A percentile compares a stretch with the other conserved stretches of the same genome.
Evolutionary conservation across 768 basidiomycete species (phyloP).

Genomic region (Dioszegia crocea): DNA sequence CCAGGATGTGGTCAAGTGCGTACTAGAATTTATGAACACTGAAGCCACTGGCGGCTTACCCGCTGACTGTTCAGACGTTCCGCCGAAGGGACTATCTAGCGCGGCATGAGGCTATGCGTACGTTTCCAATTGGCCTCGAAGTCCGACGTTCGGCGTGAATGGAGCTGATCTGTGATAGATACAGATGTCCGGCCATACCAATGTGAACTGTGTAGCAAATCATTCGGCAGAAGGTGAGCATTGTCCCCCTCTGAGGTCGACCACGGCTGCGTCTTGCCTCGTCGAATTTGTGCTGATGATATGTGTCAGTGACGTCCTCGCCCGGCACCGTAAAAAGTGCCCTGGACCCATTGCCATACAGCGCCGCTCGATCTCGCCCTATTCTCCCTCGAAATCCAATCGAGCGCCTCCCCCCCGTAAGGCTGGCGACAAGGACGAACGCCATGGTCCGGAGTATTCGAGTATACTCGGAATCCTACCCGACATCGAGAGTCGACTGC

Average conservation of each 20-base stretch:
- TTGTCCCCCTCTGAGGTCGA: background rate
- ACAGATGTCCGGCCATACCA: background rate
- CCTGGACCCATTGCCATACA: background rate
- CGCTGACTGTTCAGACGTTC: background rate
- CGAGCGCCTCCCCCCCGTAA: too few relatives aligned
- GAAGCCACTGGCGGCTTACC: too few relatives aligned
- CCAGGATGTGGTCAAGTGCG: background rate
- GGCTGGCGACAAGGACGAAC: background rate
- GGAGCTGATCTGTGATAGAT: background rate
- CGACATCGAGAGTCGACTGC: background rate
- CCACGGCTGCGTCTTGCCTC: too few relatives aligned
- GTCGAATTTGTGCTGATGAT: too few relatives aligned
- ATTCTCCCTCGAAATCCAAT: too few relatives aligned
- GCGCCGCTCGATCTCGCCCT: too few relatives aligned
- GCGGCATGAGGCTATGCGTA: conserved; percentile 4
- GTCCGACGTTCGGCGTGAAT: background rate
- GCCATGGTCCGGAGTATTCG: background rate
- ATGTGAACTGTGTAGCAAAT: background rate
- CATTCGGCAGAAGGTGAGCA: background rate
- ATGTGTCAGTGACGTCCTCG: background rate
- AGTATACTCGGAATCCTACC: background rate
- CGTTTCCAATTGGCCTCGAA: background rate
- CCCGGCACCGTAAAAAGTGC: background rate
- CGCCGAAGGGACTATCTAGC: background rate
- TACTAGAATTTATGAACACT: too few relatives aligned